phyloP scores from a whole-genome alignment of 2,329 filamentous ascomycete species.

The Aspergillus sp. region DNA sequence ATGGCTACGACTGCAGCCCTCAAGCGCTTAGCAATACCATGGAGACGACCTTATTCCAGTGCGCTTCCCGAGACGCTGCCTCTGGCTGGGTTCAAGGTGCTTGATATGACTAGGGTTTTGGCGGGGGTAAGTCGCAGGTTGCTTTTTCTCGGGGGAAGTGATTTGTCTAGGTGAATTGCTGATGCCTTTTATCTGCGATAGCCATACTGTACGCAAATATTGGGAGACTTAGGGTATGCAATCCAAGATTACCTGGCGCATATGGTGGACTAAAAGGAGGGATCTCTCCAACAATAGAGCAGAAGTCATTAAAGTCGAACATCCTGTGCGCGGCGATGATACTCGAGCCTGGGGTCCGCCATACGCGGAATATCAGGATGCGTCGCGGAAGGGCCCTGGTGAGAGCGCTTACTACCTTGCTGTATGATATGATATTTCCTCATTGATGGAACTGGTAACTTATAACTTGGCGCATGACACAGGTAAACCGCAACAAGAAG shows the following conservation, averaged over 20 bases:
- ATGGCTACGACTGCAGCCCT: slow-evolving; percentile 10
- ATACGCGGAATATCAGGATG: slow-evolving; percentile 68
- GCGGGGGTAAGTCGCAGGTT: slow-evolving; percentile 62
- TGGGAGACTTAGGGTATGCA: slow-evolving; percentile 85
- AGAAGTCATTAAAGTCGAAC: slow-evolving; percentile 95
- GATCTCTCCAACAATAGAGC: slow-evolving; percentile 48
- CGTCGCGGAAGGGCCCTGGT: slow-evolving; percentile 56
- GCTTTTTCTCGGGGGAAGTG: background rate
- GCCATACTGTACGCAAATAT: slow-evolving; percentile 95
- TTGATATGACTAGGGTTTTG: slow-evolving; percentile 94
- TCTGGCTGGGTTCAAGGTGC: slow-evolving; percentile 74
- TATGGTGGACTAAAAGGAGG: background rate
- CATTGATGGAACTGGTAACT: too few relatives aligned
- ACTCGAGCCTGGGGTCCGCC: slow-evolving; percentile 95
- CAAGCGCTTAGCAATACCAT: slow-evolving; percentile 14
- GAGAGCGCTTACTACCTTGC: slow-evolving; percentile 93
- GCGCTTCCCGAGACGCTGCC: slow-evolving; percentile 49
- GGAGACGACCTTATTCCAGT: slow-evolving; percentile 33
- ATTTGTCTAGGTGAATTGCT: slow-evolving; percentile 3
- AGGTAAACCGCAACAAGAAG: slow-evolving; percentile 97
- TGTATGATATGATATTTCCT: slow-evolving; percentile 41
- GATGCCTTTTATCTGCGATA: slow-evolving; percentile 32
- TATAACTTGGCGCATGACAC: background rate
- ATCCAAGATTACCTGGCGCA: background rate
- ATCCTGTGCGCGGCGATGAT: slow-evolving; percentile 83